A percentile compares a stretch with the other conserved stretches of the same genome.
Evolutionary conservation across 257 asterid species (phyloP).

Genomic region (Petrea volubilis): DNA sequence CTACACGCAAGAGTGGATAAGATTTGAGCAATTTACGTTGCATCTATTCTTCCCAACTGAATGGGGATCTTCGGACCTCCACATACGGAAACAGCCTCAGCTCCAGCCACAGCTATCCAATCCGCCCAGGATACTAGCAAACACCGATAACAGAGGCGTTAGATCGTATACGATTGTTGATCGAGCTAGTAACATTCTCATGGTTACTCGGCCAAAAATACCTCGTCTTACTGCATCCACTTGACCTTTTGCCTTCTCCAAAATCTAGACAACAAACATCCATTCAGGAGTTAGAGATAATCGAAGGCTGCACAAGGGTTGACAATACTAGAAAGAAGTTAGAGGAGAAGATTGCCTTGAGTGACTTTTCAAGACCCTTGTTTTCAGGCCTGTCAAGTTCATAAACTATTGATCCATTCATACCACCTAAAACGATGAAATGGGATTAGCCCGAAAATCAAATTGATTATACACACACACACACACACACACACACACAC

Average conservation of each 20-base stretch:
- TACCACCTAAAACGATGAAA: slow-evolving; percentile 64
- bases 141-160: slow-evolving; percentile 26
- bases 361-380: slow-evolving; percentile 69
- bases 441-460: neutral
- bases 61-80: slow-evolving; percentile 85
- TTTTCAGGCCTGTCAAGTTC: slow-evolving; percentile 93
- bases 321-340: slow-evolving; percentile 19
- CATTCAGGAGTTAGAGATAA: slow-evolving; percentile 50
- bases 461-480: neutral
- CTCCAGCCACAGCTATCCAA: slow-evolving; percentile 88
- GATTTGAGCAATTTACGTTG: slow-evolving; percentile 48
- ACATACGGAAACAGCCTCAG: slow-evolving; percentile 83
- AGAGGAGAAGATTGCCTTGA: slow-evolving; percentile 57
- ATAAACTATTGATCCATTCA: slow-evolving; percentile 87
- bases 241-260: slow-evolving; percentile 68
- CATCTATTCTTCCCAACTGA: slow-evolving; percentile 76
- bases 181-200: slow-evolving; percentile 3
- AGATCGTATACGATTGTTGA: neutral
- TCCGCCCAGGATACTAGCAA: slow-evolving; percentile 87
- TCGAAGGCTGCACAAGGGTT: slow-evolving; percentile 28
- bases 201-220: slow-evolving; percentile 21
- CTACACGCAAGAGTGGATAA: neutral
- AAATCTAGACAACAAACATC: slow-evolving; percentile 61
- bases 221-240: slow-evolving; percentile 67
- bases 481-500: neutral